Evolutionary conservation across 2,329 filamentous ascomycete genomes (phyloP), one percentile per base, ranked within the genome.

Genomic region (Venturia oleaginea): DNA sequence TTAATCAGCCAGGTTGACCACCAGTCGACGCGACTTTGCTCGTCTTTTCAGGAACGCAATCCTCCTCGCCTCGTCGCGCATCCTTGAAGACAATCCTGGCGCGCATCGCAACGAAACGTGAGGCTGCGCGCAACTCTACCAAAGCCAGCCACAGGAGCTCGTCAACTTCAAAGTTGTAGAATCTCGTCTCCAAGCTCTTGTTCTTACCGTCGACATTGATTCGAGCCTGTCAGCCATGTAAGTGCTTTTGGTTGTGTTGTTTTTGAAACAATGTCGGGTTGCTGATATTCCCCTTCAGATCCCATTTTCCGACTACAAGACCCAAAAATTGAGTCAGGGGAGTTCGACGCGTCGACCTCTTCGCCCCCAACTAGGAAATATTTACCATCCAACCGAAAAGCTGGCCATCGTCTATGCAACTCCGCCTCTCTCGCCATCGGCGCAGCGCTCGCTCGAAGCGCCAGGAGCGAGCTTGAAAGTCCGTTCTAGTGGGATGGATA

Each of bases 401-500:
- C 83, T 88, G 85, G 85, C 84, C 79, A 79, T 80, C 71, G 71
- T 81, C 71, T 84, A 85, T 80, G 80, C 81, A 72, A 83, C 81
- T 71, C 82, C 81, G 75, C 82, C 83, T 79, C 79, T 84, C 76
- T 84, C 85, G 80, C 86, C 85, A 79, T 83, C 81, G 80, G 83
- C 82, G 79, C 82, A 84, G 79, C 83, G 83, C 80, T 81, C 76
- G 73, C 74, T 84, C 74, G 81, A 84, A 81, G 81, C 83, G 77
- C 79, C 80, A 77, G 77, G 81, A 77, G 80, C 78, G 77, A 43
- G 19, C 24, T 78, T 80, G 72, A 76, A 77, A 75, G 77, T 81
- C 76, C 76, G 78, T 75, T 77, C 79, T 72, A 75, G 80, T 80
- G 86, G 85, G 74, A 94, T 94, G 90, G 90, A 93, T 81, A 86